Percentiles rank a stretch among this genome's conserved stretches.
Conservation (phyloP, 2,329 filamentous ascomycete genomes). For the Nectriaceae sp. region DNA sequence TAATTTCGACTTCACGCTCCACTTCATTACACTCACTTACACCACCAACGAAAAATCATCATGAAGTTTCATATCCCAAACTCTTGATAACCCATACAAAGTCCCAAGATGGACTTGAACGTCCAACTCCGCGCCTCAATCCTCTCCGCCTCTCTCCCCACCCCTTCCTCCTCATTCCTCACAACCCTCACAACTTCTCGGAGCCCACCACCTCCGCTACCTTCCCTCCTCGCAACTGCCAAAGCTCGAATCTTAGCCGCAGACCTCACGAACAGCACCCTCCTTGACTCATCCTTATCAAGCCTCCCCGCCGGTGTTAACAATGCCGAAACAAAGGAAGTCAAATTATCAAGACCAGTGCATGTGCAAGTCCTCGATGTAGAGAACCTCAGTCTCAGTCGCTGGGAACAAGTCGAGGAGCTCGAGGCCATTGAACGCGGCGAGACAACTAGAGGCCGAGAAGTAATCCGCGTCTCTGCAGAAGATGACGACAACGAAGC, state of each 20-base stretch:
- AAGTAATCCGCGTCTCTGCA: constrained; percentile 71
- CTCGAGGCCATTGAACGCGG: constrained; percentile 74
- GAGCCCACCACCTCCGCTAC: constrained; percentile 61
- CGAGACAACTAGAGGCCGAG: constrained; percentile 73
- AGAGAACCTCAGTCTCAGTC: constrained; percentile 76
- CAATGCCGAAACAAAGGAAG: constrained; percentile 55
- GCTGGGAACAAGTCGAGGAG: constrained; percentile 86
- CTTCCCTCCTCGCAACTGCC: constrained; percentile 75
- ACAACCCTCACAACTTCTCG: constrained; percentile 59
- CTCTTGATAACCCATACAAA: constrained; percentile 2
- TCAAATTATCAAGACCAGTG: constrained; percentile 60
- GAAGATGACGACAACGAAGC: constrained; percentile 50
- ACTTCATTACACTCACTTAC: not conserved
- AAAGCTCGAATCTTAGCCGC: constrained; percentile 77
- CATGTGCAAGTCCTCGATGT: constrained; percentile 84
- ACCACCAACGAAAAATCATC: not conserved
- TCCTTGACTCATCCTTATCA: constrained; percentile 46
- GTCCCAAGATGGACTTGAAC: constrained; percentile 31
- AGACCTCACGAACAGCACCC: constrained; percentile 63
- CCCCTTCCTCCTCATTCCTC: constrained; percentile 61
- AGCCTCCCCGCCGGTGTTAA: constrained; percentile 56
- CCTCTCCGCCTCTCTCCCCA: constrained; percentile 55
- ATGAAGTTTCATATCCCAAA: constrained; percentile 4
- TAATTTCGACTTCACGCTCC: not conserved
- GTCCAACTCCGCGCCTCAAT: constrained; percentile 55